These are phyloP conservation scores for Escallonia rubra DNA, from an alignment of 129 eudicot genomes.

Conservation along the genomic window DNA sequence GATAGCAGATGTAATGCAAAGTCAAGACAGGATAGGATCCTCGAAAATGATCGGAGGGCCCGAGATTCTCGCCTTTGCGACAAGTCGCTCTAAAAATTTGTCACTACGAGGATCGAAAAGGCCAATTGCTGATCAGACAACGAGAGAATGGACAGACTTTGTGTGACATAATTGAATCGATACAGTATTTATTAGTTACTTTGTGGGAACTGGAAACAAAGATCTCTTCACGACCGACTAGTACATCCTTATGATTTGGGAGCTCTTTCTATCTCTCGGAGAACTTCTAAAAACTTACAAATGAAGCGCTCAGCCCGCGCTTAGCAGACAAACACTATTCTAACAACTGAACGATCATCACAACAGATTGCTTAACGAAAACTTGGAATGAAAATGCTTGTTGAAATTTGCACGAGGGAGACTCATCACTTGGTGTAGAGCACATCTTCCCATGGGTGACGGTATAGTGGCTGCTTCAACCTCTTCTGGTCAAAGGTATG, in stretches of 20 bases:
- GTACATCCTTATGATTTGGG: too few species aligned
- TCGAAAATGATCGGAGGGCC: too few species aligned
- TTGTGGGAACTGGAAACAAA: not conserved
- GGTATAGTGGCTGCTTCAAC: conserved; percentile 96
- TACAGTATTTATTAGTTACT: not conserved
- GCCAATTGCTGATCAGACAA: not conserved
- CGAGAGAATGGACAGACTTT: not conserved
- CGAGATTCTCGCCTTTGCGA: too few species aligned
- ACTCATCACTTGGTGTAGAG: conserved; percentile 85
- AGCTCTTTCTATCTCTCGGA: too few species aligned
- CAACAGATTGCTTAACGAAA: conserved; percentile 22
- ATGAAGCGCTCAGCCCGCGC: conserved; percentile 2
- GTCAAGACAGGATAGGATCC: too few species aligned
- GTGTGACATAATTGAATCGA: not conserved
- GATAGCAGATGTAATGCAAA: too few species aligned
- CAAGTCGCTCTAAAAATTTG: too few species aligned
- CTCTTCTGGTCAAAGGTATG: conserved; percentile 99
- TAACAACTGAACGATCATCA: conserved; percentile 15
- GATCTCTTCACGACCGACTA: not conserved
- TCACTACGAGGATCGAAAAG: too few species aligned
- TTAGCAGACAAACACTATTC: conserved; percentile 15
- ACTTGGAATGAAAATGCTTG: not conserved
- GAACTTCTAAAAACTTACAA: conserved; percentile 17
- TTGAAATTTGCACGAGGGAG: too few species aligned
- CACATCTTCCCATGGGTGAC: conserved; percentile 99